Evolutionary conservation across 768 basidiomycete genomes (phyloP).

Genomic region (Russula compacta): DNA sequence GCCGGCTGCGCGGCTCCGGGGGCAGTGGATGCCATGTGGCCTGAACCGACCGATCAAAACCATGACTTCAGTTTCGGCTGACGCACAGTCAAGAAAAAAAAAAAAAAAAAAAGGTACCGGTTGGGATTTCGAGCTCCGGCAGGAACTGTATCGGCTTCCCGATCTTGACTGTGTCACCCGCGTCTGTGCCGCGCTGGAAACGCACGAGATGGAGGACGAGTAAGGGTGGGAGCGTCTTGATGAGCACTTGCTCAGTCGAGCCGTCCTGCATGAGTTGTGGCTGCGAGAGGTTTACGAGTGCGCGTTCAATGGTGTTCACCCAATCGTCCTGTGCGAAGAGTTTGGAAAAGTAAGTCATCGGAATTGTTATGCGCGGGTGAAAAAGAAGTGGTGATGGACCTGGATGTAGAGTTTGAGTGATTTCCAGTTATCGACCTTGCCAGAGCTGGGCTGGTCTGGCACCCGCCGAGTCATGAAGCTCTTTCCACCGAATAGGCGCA

Average conservation of each 20-base stretch:
- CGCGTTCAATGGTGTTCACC: conserved; percentile 73
- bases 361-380: too few species aligned
- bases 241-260: conserved; percentile 46
- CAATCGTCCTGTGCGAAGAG: conserved; percentile 45
- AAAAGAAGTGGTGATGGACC: conserved; percentile 30
- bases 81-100: background rate
- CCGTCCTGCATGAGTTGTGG: conserved; percentile 76
- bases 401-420: conserved; percentile 85
- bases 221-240: conserved; percentile 77
- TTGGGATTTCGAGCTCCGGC: conserved; percentile 66
- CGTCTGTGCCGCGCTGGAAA: conserved; percentile 74
- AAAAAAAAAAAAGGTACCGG: conserved; percentile 35
- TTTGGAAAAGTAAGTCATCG: background rate
- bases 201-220: conserved; percentile 88
- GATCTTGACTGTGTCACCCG: conserved; percentile 75
- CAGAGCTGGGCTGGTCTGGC: conserved; percentile 76
- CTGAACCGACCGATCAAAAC: background rate
- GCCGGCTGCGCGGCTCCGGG: conserved; percentile 46
- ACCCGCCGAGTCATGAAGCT: conserved; percentile 76
- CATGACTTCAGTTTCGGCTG: background rate
- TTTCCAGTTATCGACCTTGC: conserved; percentile 87
- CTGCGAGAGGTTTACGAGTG: conserved; percentile 63
- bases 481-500: conserved; percentile 87
- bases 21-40: conserved; percentile 22
- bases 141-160: conserved; percentile 73